Percentiles rank a stretch among this genome's conserved stretches.
Evolutionary conservation across 2,329 filamentous ascomycete species (phyloP).

Genomic region (Aspergillus carbonarius): DNA sequence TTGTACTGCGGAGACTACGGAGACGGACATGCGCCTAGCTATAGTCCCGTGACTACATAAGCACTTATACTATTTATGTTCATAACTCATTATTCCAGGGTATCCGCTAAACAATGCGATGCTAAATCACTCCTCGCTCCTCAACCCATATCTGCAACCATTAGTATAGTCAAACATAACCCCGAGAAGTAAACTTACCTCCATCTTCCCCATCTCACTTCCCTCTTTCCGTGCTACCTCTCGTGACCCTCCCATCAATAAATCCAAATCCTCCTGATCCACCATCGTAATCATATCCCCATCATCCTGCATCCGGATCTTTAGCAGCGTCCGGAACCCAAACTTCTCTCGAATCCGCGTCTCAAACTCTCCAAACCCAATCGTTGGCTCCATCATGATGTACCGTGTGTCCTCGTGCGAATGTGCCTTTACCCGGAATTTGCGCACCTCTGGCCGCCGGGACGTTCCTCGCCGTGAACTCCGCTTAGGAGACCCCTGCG

Average conservation of each 20-base stretch:
- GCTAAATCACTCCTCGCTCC: slow-evolving; percentile 30
- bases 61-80: too few species aligned
- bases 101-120: slow-evolving; percentile 7
- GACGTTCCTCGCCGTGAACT: slow-evolving; percentile 31
- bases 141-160: slow-evolving; percentile 45
- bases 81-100: neutral
- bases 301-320: slow-evolving; percentile 88
- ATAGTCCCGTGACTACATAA: too few species aligned
- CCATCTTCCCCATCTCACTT: slow-evolving; percentile 86
- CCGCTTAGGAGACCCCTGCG: slow-evolving; percentile 31
- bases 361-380: slow-evolving; percentile 75
- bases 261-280: slow-evolving; percentile 92
- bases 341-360: slow-evolving; percentile 86
- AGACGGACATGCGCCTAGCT: neutral
- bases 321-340: slow-evolving; percentile 59
- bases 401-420: slow-evolving; percentile 82
- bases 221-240: slow-evolving; percentile 69
- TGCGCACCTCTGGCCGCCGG: slow-evolving; percentile 63
- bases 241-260: slow-evolving; percentile 72
- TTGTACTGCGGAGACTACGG: neutral
- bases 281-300: slow-evolving; percentile 96
- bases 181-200: slow-evolving; percentile 61
- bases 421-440: slow-evolving; percentile 90
- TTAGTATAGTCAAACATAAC: slow-evolving; percentile 2
- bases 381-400: slow-evolving; percentile 74